Base-by-base conservation (phyloP, 257 asterid genomes). In the Nicotiana tomentosiformis region DNA sequence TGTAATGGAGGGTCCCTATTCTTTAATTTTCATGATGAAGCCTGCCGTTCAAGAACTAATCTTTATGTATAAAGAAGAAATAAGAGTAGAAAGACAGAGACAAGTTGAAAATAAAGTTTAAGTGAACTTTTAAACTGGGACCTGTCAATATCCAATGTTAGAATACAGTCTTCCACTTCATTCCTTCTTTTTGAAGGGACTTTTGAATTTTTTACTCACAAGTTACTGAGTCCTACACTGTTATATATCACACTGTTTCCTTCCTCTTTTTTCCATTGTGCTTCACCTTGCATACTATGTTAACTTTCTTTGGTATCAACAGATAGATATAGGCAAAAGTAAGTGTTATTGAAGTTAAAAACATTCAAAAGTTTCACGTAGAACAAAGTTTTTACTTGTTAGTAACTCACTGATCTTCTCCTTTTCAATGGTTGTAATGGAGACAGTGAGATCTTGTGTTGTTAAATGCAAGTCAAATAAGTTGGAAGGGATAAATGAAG, bases 401-500 rank as follows among this genome's bases (percentile, higher is more conserved):
- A 76, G 30, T 76, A 51, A 51, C 29, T 15, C 80, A 76, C 64
- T 29, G 46, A 29, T 51, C 80, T 72, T 37, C 79, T 51, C 65
- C 29, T 29, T 49, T 76, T 29, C 26, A 51, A 29, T 51, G 64
- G 61, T 76, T 76, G 30, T 76, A 29, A 76, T 76, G 80, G 89
- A 87, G 89, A 85, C 87, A 3, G 82, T 77, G 85, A 84, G 87
- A 23, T 84, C 86, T 18, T 55, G 81, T 33, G 85, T 84, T 49
- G 57, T 67, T 77, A 88, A 86, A 85, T 87, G 86, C 84, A 83
- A 78, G 81, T 68, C 87, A 66, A 86, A 84, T 16, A 89, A 62
- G 89, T 95, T 94, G 61, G 91, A 91, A 55, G 89, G 89, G 84
- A 94, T 93, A n/a, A 91, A 83, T 84, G 97, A 94, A 89, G 94